Base-by-base conservation (phyloP, 129 eudicot species). In the Sambucus nigra region DNA sequence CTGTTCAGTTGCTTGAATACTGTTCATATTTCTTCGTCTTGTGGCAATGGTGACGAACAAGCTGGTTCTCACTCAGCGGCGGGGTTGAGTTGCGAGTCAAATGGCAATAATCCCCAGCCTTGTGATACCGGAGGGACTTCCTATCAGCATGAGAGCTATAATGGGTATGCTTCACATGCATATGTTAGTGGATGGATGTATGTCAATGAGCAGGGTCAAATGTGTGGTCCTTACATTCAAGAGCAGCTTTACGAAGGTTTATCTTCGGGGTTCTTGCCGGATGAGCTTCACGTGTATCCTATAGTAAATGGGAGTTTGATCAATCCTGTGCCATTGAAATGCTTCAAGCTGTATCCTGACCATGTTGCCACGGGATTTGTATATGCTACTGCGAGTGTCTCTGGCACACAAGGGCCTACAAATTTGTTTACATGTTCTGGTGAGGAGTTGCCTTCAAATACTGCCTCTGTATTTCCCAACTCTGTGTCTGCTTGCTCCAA, bases 121-220 rank as follows among this genome's bases (percentile, higher is more conserved):
- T 13, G 58, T 33, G 72, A 57, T 57, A 20, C 25, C 12, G 63
- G 51, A 12, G 68, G 71, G 13, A 14, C 27, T 57, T 52, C 70
- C 18, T 63, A 35, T 24, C 47, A 51, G 8, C 62, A 55, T 23
- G 47, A 70, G 48, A 58, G 46, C 22, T 50, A 57, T 25, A 39
- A 51, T 32, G 74, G 47, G 46, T 69, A 67, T 67, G 55, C 62
- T 11, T 57, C 66, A n/a, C 47, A 68, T 29, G 64, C 64, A 24
- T 76, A 53, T 57, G 99, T 77, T 55, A 71, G 64, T 51, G 95
- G 95, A 41, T 91, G 99, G 99, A 91, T 91, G 95, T 91, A 91
- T 51, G 64, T 82, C 17, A 91, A 83, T 75, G 89, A 86, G 66
- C 75, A 71, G 47, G 94, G 94, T 25, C 84, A 82, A 53, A 76